These are phyloP conservation scores for Neurospora sp. DNA, from an alignment of 495 filamentous ascomycete genomes.

Conservation along the genomic window DNA sequence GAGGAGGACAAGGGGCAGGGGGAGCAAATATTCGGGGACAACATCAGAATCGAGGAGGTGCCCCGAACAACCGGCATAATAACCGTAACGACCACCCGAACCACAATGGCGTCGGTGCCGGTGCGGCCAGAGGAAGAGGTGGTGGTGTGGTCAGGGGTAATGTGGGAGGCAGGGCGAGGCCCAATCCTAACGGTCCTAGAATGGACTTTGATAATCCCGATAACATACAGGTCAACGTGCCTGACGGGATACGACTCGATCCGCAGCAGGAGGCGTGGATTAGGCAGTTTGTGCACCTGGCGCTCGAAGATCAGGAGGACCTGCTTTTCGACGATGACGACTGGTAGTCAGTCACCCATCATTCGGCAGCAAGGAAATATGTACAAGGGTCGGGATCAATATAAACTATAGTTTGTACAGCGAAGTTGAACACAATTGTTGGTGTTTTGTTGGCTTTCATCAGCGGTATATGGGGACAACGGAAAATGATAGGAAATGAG, in stretches of 20 bases:
- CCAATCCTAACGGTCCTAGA: neutral
- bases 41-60: neutral
- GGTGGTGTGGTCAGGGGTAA: neutral
- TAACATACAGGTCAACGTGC: neutral
- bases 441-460: neutral
- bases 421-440: neutral
- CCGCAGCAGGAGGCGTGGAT: slow-evolving; percentile 38
- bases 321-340: slow-evolving; percentile 28
- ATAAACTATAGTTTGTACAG: neutral
- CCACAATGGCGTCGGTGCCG: neutral
- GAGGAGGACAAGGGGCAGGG: slow-evolving; percentile 7
- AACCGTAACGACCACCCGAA: slow-evolving; percentile 12
- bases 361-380: slow-evolving; percentile 8
- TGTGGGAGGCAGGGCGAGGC: neutral
- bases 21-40: slow-evolving; percentile 2
- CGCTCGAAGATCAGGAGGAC: slow-evolving; percentile 44
- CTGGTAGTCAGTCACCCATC: slow-evolving; percentile 2
- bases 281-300: slow-evolving; percentile 42
- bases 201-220: slow-evolving; percentile 1
- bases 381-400: neutral
- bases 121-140: neutral
- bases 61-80: slow-evolving; percentile 18
- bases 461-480: neutral
- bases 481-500: neutral
- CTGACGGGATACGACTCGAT: slow-evolving; percentile 13